Base-by-base conservation (phyloP, 352 stramenopile genomes). In the Phytophthora cactorum region DNA sequence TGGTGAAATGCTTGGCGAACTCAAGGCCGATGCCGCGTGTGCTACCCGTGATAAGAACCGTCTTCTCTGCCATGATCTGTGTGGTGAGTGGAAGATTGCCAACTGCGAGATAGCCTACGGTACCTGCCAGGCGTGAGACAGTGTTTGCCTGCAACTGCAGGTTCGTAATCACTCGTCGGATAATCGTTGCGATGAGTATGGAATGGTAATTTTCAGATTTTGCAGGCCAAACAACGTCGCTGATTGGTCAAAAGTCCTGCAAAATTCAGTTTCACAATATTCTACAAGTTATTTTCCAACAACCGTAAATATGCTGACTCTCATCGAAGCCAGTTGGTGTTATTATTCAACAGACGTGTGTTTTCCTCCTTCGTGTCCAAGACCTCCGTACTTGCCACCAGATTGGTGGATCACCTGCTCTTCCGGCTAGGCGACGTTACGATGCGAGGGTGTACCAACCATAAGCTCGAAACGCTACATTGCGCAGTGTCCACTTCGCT, bases 21-120 rank as follows among this genome's bases (percentile, higher is more conserved):
- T 59, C 56, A 39, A 90, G 60, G 5, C 81, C 81, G 62, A 90
- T 72, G 46, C 79, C 79, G 10, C 79, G 78, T 2, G 52, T 84
- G 46, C 52, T 63, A 29, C 78, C 81, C 3, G 79, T 88, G 70
- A 87, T 74, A 22, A 88, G 65, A 25, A 89, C 75, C 8, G 74
- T 84, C 55, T 86, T 86, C 41, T 54, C 41, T 59, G 44, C n/a
- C 62, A 68, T 68, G 32, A 46, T 58, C 27, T 39, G 39, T 7
- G 15, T 22, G n/a, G 25, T 39, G 8, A 9, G 8, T 39, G 34
- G 34, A 12, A 53, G 36, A 5, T 63, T 50, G 36, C 43, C n/a
- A 55, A 68, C 14, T 66, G 59, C 31, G 31, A 34, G 31, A 5
- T 0, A 22, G 22, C 22, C 22, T 22, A 22, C 22, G 15, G 5